Base-by-base conservation (phyloP, 116 monocot species). In the Zostera marina region DNA sequence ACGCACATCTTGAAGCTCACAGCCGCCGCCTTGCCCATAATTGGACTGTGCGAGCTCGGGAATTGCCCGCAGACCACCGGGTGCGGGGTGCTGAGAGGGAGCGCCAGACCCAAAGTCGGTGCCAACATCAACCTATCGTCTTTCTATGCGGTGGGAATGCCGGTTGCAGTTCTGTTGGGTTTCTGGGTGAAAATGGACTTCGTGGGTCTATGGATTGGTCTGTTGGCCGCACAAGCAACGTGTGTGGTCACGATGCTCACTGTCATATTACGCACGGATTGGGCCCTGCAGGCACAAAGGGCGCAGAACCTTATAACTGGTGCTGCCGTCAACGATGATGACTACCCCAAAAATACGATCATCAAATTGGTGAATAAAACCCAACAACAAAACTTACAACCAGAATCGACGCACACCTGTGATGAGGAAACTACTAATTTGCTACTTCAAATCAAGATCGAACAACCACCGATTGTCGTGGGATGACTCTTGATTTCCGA, bases 121-220 rank as follows among this genome's bases (percentile, higher is more conserved):
- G 68, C 68, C 47, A 52, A 68, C 48, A 68, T 76, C 47, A 76
- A 76, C 67, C 40, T 76, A 2, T 53, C 53, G 16, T 59, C 72
- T 0, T 76, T 76, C 72, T 72, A 76, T 63, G 52, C 58, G 25
- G 67, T 76, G 16, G 71, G 76, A 8, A 76, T 66, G 76, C 76
- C 72, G 13, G 76, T 76, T 22, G 76, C 71, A 0, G 56, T 71
- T 9, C 15, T 52, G 14, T 38, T 76, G 62, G 71, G 58, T 32
- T 76, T 76, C 58, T 25, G 39, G 43, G 56, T 44, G 4, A 47
- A 58, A 14, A 22, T 71, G 23, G 76, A 67, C 22, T 70, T 76
- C 58, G 22, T 61, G 20, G 76, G 76, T 0, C 53, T 76, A 9
- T 76, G 76, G 76, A 44, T 70, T 14, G 76, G 70, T 2, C 59